A percentile compares a stretch with the other conserved stretches of the same genome.
phyloP scores from a whole-genome alignment of 2,329 filamentous ascomycete genomes.

The Colletotrichum tabaci region DNA sequence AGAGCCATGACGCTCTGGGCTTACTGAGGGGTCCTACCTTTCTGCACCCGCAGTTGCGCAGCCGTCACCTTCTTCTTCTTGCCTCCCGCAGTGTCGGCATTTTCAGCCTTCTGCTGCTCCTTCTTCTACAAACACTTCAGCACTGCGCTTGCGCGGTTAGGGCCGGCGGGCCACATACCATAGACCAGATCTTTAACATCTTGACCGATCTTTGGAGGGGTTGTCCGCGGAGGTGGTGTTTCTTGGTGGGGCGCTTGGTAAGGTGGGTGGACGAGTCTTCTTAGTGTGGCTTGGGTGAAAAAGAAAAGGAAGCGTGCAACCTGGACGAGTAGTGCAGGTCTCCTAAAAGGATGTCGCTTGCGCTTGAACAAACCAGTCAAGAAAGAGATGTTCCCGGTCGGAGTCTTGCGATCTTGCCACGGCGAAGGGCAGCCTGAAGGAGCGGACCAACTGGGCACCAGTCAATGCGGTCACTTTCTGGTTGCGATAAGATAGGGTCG shows the following conservation, averaged over 20 bases:
- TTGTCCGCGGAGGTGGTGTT: constrained; percentile 29
- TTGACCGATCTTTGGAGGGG: constrained; percentile 56
- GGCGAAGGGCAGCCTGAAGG: constrained; percentile 26
- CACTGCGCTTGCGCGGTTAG: neutral
- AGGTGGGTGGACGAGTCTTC: neutral
- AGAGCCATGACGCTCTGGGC: constrained; percentile 14
- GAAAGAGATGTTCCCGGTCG: constrained; percentile 5
- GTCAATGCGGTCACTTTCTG: constrained; percentile 42
- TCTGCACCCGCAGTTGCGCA: constrained; percentile 94
- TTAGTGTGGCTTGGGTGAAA: neutral
- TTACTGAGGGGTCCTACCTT: constrained; percentile 72
- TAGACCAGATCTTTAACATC: constrained; percentile 99
- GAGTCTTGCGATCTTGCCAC: constrained; percentile 38
- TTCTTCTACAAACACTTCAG: constrained; percentile 77
- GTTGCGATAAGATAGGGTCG: constrained; percentile 39
- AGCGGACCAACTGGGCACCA: constrained; percentile 35
- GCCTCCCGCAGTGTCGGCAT: constrained; percentile 79
- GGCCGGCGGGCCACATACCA: constrained; percentile 72
- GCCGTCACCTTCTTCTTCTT: constrained; percentile 99
- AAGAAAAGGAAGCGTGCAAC: neutral
- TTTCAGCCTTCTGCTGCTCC: constrained; percentile 94
- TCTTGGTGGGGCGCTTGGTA: constrained; percentile 26
- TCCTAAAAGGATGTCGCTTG: neutral
- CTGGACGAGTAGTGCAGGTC: neutral
- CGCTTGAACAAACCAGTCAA: neutral